Evolutionary conservation across 495 filamentous ascomycete species (phyloP), one percentile per base, ranked within the genome.

Genomic region (Xylaria scruposa): DNA sequence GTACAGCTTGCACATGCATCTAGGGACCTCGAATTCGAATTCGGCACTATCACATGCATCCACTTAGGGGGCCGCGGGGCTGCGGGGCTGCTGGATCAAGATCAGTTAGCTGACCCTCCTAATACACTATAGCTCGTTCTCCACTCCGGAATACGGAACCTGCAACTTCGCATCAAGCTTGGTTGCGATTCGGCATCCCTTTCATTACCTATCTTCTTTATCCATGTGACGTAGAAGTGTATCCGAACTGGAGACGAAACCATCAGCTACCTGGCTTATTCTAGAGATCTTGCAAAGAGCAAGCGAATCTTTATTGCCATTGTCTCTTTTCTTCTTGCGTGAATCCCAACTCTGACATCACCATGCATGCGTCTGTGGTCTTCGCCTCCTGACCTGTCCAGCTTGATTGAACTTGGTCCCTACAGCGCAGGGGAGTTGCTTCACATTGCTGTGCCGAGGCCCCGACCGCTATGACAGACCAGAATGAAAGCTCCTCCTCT

Each of bases 391-490:
- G 31, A 47, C 31, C 31, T 40, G 40, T 38, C 51, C 46, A 42
- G 24, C 21, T 29, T 36, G 1, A 36, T 49, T 17, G 40, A 53
- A 24, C 31, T 24, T 44, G 56, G 31, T 53, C 17, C 31, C 33
- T 63, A n/a, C 53, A 44, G 58, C 21, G 42, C 54, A 47, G 58
- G 58, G 56, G 26, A 38, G 24, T 44, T 24, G 40, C 67, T 21
- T 46, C 67, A 46, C 17, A 29, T 4, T 31, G 21, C 38, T n/a
- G 12, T 33, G 8, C 67, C 49, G 17, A 33, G 29, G 33, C 26
- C 33, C 46, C 40, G 13, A 53, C 68, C 60, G 61, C 61, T 66
- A 71, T 71, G 69, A 66, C 61, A 66, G 69, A 66, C 60, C 47
- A 33, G 6, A 56, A 65, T 66, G 61, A 49, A 47, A 71, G 38